These are phyloP conservation scores for Penicillium maclennaniae DNA, from an alignment of 495 filamentous ascomycete genomes.

Conservation along the genomic window DNA sequence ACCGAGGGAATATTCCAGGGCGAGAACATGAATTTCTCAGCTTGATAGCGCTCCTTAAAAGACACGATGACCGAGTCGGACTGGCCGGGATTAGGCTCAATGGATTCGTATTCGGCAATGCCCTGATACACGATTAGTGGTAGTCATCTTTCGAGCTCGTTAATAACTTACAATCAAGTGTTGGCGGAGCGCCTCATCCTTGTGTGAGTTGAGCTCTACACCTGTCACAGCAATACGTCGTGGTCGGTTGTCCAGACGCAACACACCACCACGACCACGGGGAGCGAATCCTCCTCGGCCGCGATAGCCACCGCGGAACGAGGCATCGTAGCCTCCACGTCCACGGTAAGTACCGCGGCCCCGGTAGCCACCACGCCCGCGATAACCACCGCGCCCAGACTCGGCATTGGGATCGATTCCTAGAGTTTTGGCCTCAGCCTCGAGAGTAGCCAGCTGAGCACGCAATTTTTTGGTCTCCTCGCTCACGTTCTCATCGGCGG, in stretches of 20 bases:
- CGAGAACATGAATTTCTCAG: slow-evolving; percentile 77
- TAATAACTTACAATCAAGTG: slow-evolving; percentile 72
- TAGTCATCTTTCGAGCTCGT: slow-evolving; percentile 15
- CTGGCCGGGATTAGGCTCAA: slow-evolving; percentile 60
- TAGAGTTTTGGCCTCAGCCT: slow-evolving; percentile 78
- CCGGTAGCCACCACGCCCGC: slow-evolving; percentile 33
- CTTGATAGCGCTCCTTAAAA: slow-evolving; percentile 87
- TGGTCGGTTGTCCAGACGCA: slow-evolving; percentile 84
- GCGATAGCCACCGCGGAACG: slow-evolving; percentile 47
- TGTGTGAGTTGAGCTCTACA: slow-evolving; percentile 61
- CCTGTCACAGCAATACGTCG: slow-evolving; percentile 71
- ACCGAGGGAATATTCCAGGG: slow-evolving; percentile 66
- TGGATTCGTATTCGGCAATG: slow-evolving; percentile 75
- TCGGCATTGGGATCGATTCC: slow-evolving; percentile 63
- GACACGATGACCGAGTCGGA: slow-evolving; percentile 60
- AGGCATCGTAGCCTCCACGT: slow-evolving; percentile 41
- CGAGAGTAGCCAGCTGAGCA: slow-evolving; percentile 74
- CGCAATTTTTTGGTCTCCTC: slow-evolving; percentile 64
- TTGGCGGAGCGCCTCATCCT: slow-evolving; percentile 80
- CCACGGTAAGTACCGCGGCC: slow-evolving; percentile 47
- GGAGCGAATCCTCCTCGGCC: slow-evolving; percentile 51
- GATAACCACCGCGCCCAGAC: slow-evolving; percentile 16
- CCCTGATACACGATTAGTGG: slow-evolving; percentile 48
- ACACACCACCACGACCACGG: slow-evolving; percentile 53
- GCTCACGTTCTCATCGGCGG: slow-evolving; percentile 48